phyloP scores from a whole-genome alignment of 2,329 filamentous ascomycete genomes.

The Mollisia scopiformis region DNA sequence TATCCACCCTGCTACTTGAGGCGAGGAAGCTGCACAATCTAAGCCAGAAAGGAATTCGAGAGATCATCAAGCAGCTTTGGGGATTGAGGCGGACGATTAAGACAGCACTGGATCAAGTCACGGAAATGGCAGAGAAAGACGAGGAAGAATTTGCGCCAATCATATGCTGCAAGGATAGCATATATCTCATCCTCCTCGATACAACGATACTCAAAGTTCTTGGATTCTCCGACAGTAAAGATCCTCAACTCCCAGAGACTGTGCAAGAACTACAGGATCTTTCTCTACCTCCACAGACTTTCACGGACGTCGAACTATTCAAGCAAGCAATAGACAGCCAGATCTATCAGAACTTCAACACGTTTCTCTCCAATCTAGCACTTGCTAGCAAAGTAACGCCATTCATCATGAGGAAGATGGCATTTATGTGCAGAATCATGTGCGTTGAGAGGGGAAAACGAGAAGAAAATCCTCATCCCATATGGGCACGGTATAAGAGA shows the following conservation, averaged over 20 bases:
- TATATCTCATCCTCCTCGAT: neutral
- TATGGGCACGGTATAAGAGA: neutral
- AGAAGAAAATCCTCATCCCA: neutral
- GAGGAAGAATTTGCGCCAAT: neutral
- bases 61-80: neutral
- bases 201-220: neutral
- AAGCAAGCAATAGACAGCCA: neutral
- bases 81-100: neutral
- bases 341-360: neutral
- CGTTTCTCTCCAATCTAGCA: neutral
- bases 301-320: neutral
- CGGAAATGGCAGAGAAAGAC: neutral
- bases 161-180: neutral
- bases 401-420: constrained; percentile 1
- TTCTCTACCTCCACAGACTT: neutral
- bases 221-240: neutral
- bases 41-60: neutral
- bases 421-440: neutral
- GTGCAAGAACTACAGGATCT: neutral
- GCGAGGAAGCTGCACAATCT: neutral
- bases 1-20: neutral
- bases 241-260: neutral
- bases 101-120: neutral
- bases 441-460: neutral
- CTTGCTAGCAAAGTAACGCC: constrained; percentile 1